Evolutionary conservation across 371 early-diverging fungal genomes (phyloP).

Genomic region (Mucor piriformis): DNA sequence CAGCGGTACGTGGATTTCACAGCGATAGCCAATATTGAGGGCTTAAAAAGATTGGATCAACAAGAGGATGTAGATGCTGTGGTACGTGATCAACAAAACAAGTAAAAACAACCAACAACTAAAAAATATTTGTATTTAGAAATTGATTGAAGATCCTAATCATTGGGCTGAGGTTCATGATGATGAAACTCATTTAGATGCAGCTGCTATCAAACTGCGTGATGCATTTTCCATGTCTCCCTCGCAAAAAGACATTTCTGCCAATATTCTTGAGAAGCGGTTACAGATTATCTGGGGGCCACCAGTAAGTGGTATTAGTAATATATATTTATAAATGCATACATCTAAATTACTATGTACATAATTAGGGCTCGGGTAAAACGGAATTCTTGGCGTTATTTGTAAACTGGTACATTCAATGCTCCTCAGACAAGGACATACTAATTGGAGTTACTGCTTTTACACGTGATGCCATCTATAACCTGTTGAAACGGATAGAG

Average conservation of each 20-base stretch:
- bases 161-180: conserved; percentile 20
- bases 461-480: conserved; percentile 56
- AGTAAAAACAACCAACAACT: background rate
- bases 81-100: background rate
- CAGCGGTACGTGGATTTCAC: conserved; percentile 13
- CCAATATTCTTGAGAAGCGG: conserved; percentile 35
- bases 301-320: conserved; percentile 40
- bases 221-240: conserved; percentile 56
- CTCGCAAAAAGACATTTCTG: conserved; percentile 55
- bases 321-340: background rate
- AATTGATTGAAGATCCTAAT: conserved; percentile 32
- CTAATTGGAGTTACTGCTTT: conserved; percentile 61
- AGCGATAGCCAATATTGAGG: conserved; percentile 25
- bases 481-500: conserved; percentile 46
- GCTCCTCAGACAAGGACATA: conserved; percentile 29
- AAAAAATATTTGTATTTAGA: conserved; percentile 5
- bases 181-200: conserved; percentile 6
- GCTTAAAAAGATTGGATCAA: conserved; percentile 18
- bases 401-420: conserved; percentile 46
- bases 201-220: conserved; percentile 33
- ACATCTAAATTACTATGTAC: background rate
- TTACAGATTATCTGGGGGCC: conserved; percentile 66
- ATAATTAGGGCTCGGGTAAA: conserved; percentile 60
- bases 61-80: conserved; percentile 4
- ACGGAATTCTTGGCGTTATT: conserved; percentile 60